These are phyloP conservation scores for Monosporascus sp. DNA, from an alignment of 2,329 filamentous ascomycete genomes.

Conservation along the genomic window DNA sequence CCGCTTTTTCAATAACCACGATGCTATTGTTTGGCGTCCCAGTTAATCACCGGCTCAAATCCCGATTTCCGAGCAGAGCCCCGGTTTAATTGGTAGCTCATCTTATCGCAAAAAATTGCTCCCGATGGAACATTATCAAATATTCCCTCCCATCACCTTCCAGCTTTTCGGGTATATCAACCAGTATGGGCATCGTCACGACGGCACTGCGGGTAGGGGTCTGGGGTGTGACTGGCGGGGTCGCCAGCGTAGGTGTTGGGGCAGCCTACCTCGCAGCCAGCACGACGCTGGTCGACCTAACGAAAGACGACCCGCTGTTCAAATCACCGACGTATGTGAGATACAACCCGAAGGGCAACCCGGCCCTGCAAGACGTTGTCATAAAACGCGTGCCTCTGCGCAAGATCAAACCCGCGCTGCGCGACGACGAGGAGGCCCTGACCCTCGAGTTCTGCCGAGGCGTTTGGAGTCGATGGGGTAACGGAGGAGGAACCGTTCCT, in stretches of 20 bases:
- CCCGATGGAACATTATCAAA: background rate
- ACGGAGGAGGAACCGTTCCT: slow-evolving; percentile 20
- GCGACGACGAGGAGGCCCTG: slow-evolving; percentile 53
- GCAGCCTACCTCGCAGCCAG: slow-evolving; percentile 47
- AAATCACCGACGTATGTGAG: slow-evolving; percentile 48
- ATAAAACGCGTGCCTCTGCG: slow-evolving; percentile 56
- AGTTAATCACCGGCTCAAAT: slow-evolving; percentile 4
- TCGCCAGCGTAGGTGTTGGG: slow-evolving; percentile 43
- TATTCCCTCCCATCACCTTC: background rate
- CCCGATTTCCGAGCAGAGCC: slow-evolving; percentile 10
- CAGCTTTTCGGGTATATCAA: too few species aligned
- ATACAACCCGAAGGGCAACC: slow-evolving; percentile 59
- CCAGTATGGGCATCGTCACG: slow-evolving; percentile 48
- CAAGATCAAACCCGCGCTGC: slow-evolving; percentile 59
- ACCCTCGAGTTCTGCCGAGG: slow-evolving; percentile 62
- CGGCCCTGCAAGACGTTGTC: slow-evolving; percentile 58
- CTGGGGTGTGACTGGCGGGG: slow-evolving; percentile 40
- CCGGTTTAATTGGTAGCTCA: slow-evolving; percentile 7
- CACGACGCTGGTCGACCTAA: slow-evolving; percentile 51
- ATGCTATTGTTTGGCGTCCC: background rate
- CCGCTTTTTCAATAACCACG: background rate
- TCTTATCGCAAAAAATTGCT: background rate
- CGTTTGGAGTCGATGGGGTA: slow-evolving; percentile 62
- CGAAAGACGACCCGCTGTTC: slow-evolving; percentile 57
- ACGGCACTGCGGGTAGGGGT: slow-evolving; percentile 36